Evolutionary conservation across 495 filamentous ascomycete genomes (phyloP).

Genomic region (Hypoxylon lienhwacheense): DNA sequence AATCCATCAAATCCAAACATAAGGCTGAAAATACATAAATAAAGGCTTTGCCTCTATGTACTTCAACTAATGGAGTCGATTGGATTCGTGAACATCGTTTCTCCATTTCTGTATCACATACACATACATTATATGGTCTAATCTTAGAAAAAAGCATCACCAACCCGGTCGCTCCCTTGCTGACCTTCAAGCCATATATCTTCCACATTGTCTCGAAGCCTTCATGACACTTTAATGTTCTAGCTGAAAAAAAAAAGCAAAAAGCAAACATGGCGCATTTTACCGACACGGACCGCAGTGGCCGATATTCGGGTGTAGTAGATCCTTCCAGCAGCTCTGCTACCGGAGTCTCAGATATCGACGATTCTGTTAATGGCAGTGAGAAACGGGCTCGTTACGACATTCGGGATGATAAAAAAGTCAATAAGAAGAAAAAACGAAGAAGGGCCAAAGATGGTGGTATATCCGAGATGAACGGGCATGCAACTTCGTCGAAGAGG

Average conservation of each 20-base stretch:
- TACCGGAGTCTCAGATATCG: constrained; percentile 27
- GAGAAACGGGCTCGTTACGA: constrained; percentile 16
- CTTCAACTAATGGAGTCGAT: constrained; percentile 5
- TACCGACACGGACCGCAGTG: constrained; percentile 11
- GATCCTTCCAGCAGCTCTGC: constrained; percentile 19
- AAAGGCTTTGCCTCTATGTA: constrained; percentile 5
- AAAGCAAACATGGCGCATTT: constrained; percentile 38
- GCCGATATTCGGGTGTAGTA: background rate
- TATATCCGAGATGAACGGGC: constrained; percentile 35
- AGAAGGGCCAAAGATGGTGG: constrained; percentile 33
- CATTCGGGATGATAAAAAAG: constrained; percentile 18
- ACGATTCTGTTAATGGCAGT: constrained; percentile 31
- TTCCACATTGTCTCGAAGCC: background rate
- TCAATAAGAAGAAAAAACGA: constrained; percentile 33
- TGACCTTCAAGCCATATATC: background rate
- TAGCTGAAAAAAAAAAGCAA: background rate
- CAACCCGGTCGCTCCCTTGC: background rate
- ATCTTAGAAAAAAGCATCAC: background rate
- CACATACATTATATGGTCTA: background rate
- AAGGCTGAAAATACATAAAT: too few species aligned
- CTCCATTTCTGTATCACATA: constrained; percentile 7
- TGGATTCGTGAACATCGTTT: constrained; percentile 8
- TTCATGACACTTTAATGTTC: too few species aligned
- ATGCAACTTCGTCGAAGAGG: constrained; percentile 39
- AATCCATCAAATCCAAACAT: too few species aligned